Conservation (phyloP, 2,329 filamentous ascomycete species). For the Lachnellula hyalina region DNA sequence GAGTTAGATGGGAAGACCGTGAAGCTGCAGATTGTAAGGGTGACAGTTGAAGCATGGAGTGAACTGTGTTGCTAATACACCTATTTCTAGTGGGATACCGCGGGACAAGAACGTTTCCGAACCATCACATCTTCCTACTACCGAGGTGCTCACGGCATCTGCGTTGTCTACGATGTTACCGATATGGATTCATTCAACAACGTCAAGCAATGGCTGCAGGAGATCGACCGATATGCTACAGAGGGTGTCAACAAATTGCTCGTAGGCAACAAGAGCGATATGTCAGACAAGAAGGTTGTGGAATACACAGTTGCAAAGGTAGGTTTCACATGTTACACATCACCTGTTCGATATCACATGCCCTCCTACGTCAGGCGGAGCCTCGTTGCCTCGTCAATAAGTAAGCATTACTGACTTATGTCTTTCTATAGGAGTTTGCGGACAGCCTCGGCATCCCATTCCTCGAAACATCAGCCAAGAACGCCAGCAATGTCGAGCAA, state of each 20-base stretch:
- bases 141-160: conserved; percentile 97
- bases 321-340: conserved; percentile 34
- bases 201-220: conserved; percentile 99
- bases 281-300: conserved; percentile 99
- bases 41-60: background rate
- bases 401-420: conserved; percentile 15
- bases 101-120: conserved; percentile 98
- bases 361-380: conserved; percentile 6
- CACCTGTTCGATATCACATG: conserved; percentile 21
- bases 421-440: conserved; percentile 74
- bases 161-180: conserved; percentile 99
- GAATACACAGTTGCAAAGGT: conserved; percentile 99
- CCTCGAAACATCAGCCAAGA: conserved; percentile 99
- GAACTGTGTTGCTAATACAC: conserved; percentile 26
- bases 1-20: conserved; percentile 99
- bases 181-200: conserved; percentile 99
- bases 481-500: conserved; percentile 98
- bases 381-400: background rate
- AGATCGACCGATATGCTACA: conserved; percentile 98
- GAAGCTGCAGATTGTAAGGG: conserved; percentile 94
- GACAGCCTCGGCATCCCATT: conserved; percentile 98
- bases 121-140: conserved; percentile 99
- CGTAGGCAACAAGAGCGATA: conserved; percentile 99
- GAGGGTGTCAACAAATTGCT: conserved; percentile 99
- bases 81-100: conserved; percentile 83